Conservation (phyloP, 2,329 filamentous ascomycete species). For the Epichloe coenophiala region DNA sequence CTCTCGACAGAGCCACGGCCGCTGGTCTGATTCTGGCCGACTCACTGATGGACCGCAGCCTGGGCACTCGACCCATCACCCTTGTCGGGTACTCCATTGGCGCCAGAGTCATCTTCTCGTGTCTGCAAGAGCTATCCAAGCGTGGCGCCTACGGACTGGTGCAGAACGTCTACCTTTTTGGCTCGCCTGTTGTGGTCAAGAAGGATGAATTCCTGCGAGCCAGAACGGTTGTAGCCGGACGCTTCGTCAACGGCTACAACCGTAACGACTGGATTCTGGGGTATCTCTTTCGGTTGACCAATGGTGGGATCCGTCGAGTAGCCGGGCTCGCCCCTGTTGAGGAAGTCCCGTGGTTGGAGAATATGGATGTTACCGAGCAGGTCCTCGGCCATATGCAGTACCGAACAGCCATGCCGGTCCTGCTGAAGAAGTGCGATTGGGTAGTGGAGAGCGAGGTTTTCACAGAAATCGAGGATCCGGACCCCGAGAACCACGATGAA, state of each 20-base stretch:
- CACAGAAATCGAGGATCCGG: conserved; percentile 89
- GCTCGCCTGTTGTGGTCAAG: conserved; percentile 81
- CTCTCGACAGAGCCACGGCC: conserved; percentile 74
- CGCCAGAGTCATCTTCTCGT: conserved; percentile 83
- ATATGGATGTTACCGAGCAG: conserved; percentile 71
- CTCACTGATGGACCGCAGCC: conserved; percentile 79
- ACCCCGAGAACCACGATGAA: conserved; percentile 81
- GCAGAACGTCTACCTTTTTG: conserved; percentile 92
- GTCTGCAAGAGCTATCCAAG: conserved; percentile 71
- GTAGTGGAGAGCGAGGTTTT: conserved; percentile 87
- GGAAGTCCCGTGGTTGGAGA: conserved; percentile 69
- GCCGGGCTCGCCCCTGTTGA: conserved; percentile 72
- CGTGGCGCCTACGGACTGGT: conserved; percentile 76
- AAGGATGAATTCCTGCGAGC: conserved; percentile 77
- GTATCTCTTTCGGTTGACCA: conserved; percentile 90
- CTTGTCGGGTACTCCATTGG: conserved; percentile 92
- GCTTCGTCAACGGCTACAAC: conserved; percentile 90
- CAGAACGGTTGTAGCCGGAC: conserved; percentile 74
- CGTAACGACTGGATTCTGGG: conserved; percentile 94
- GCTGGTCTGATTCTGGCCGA: conserved; percentile 89
- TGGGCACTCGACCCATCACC: conserved; percentile 83
- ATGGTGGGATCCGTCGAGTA: conserved; percentile 78
- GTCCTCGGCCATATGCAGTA: conserved; percentile 96
- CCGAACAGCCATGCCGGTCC: conserved; percentile 75
- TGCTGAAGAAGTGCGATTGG: conserved; percentile 84